Evolutionary conservation across 192 early-diverging fungal genomes (phyloP).

Genomic region (Coemansia sp.): DNA sequence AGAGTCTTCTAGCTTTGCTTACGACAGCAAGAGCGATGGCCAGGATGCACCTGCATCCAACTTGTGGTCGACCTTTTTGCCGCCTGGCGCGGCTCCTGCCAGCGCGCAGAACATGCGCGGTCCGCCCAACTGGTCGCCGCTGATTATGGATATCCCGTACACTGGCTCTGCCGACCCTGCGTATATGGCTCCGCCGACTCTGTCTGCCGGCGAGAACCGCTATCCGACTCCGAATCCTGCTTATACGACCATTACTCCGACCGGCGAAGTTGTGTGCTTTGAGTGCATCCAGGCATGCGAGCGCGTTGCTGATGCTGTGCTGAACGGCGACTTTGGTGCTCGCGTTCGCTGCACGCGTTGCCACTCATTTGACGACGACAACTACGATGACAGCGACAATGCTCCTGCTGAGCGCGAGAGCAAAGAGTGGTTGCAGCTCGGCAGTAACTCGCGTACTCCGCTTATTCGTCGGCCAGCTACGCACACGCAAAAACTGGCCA

Average conservation of each 20-base stretch:
- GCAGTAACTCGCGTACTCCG: constrained; percentile 25
- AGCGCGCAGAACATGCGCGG: neutral
- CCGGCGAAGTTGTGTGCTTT: constrained; percentile 39
- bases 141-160: constrained; percentile 18
- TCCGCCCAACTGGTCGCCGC: constrained; percentile 34
- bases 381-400: neutral
- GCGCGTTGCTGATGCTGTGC: constrained; percentile 48
- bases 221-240: constrained; percentile 36
- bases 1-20: too few species aligned
- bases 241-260: constrained; percentile 22
- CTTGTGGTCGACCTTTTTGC: constrained; percentile 51
- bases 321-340: constrained; percentile 48
- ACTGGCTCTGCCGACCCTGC: constrained; percentile 13
- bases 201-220: constrained; percentile 27
- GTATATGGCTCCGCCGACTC: constrained; percentile 42
- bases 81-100: constrained; percentile 2
- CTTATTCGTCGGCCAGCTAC: constrained; percentile 28
- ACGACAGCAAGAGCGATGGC: neutral
- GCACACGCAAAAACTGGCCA: constrained; percentile 48
- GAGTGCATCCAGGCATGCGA: constrained; percentile 54
- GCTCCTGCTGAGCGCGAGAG: constrained; percentile 5
- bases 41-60: constrained; percentile 15
- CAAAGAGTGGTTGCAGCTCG: constrained; percentile 30
- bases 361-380: constrained; percentile 15
- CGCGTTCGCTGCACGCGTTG: constrained; percentile 52